Conservation (phyloP, 2,329 filamentous ascomycete genomes). For the Aspergillus fischeri region DNA sequence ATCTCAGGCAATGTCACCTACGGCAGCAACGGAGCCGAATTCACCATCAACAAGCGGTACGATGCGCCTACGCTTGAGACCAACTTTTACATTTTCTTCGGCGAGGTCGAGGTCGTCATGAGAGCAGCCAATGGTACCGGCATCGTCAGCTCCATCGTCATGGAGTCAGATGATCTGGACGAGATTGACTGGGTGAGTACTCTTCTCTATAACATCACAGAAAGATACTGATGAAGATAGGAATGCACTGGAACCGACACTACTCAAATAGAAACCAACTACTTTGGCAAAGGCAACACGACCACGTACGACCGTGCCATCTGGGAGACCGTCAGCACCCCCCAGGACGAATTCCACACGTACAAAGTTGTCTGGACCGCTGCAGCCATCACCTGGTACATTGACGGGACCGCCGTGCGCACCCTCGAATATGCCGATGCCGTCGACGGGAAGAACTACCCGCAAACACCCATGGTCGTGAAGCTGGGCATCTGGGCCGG, state of each 20-base stretch:
- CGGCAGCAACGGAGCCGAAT: conserved; percentile 67
- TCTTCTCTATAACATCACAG: conserved; percentile 54
- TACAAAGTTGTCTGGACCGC: conserved; percentile 62
- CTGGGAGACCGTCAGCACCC: conserved; percentile 63
- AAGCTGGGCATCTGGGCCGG: conserved; percentile 68
- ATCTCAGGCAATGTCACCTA: conserved; percentile 63
- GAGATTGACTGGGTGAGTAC: conserved; percentile 97
- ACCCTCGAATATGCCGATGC: conserved; percentile 59
- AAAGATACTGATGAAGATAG: conserved; percentile 33
- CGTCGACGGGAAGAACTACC: conserved; percentile 55
- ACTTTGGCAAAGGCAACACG: conserved; percentile 90
- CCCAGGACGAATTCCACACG: conserved; percentile 45
- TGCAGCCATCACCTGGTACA: conserved; percentile 59
- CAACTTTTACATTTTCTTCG: conserved; percentile 98
- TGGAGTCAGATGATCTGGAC: conserved; percentile 87
- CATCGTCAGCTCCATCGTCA: conserved; percentile 84
- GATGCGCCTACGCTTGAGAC: conserved; percentile 83
- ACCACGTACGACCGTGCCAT: conserved; percentile 75
- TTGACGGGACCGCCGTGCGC: conserved; percentile 60
- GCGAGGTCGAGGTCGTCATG: conserved; percentile 77
- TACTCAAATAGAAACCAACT: conserved; percentile 68
- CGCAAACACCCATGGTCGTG: conserved; percentile 70
- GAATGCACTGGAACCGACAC: conserved; percentile 34
- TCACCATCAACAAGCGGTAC: conserved; percentile 71
- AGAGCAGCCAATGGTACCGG: conserved; percentile 85